phyloP scores from a whole-genome alignment of 345 rosid genomes.

The Gossypioides kirkii region DNA sequence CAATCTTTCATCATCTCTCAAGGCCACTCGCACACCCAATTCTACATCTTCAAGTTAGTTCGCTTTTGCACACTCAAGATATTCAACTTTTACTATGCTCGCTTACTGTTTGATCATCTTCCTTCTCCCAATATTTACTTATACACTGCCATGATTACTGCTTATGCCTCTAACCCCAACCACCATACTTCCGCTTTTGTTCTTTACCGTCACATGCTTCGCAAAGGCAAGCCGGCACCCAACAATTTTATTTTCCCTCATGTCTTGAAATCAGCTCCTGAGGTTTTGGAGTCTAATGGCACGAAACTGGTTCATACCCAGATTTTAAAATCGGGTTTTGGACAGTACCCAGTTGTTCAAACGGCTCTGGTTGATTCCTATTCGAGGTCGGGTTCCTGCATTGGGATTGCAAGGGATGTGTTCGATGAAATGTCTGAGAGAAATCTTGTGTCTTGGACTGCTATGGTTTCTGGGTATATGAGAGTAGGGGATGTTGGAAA shows the following conservation, averaged over 20 bases:
- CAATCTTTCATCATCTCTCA: slow-evolving; percentile 50
- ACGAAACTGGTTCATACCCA: slow-evolving; percentile 58
- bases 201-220: slow-evolving; percentile 55
- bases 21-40: slow-evolving; percentile 55
- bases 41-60: slow-evolving; percentile 69
- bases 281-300: slow-evolving; percentile 27
- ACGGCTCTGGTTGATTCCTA: slow-evolving; percentile 71
- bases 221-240: slow-evolving; percentile 43
- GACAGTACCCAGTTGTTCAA: slow-evolving; percentile 56
- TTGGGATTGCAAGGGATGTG: slow-evolving; percentile 45
- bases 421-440: slow-evolving; percentile 77
- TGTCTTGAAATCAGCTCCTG: slow-evolving; percentile 49
- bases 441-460: slow-evolving; percentile 78
- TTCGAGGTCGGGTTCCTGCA: slow-evolving; percentile 39
- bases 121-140: slow-evolving; percentile 51
- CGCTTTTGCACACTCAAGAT: slow-evolving; percentile 65
- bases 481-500: slow-evolving; percentile 48
- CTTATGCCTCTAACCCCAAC: slow-evolving; percentile 49
- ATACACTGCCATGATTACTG: slow-evolving; percentile 72
- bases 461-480: slow-evolving; percentile 66
- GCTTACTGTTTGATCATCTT: slow-evolving; percentile 52
- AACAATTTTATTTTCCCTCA: slow-evolving; percentile 73
- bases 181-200: slow-evolving; percentile 36
- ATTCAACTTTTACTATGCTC: slow-evolving; percentile 52
- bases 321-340: slow-evolving; percentile 51